Evolutionary conservation across 2,329 filamentous ascomycete species (phyloP).

Genomic region (Ophiocordyceps sinensis): DNA sequence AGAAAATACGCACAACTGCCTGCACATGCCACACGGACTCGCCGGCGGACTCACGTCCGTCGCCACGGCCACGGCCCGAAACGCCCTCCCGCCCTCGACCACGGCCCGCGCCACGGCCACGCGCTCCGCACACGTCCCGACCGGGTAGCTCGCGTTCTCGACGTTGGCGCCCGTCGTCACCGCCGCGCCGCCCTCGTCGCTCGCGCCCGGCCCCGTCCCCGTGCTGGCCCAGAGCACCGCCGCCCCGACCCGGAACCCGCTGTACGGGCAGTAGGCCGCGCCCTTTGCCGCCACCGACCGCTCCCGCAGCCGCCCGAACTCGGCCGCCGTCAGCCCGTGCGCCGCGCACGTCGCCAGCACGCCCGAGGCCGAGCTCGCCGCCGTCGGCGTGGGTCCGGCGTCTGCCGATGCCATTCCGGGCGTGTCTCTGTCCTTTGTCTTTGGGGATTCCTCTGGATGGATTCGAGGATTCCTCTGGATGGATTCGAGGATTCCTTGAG

Average conservation of each 20-base stretch:
- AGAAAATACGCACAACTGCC: conserved; percentile 58
- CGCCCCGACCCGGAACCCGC: conserved; percentile 79
- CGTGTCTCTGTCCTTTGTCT: background rate
- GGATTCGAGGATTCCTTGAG: too few relatives aligned
- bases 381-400: background rate
- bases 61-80: conserved; percentile 72
- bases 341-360: conserved; percentile 8
- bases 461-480: too few relatives aligned
- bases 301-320: conserved; percentile 50
- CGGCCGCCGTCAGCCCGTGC: conserved; percentile 39
- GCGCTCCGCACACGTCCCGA: conserved; percentile 89
- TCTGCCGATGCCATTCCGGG: background rate
- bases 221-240: conserved; percentile 41
- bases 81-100: conserved; percentile 37
- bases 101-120: conserved; percentile 78
- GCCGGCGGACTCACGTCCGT: conserved; percentile 59
- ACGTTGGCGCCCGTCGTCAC: conserved; percentile 59
- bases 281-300: conserved; percentile 58
- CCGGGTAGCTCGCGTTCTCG: conserved; percentile 86
- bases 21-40: conserved; percentile 88
- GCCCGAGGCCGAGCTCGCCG: conserved; percentile 5
- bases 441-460: too few relatives aligned
- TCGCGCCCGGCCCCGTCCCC: conserved; percentile 6
- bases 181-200: conserved; percentile 26
- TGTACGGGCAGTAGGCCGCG: conserved; percentile 84